phyloP scores from a whole-genome alignment of 495 filamentous ascomycete species.

The Terfezia boudieri region DNA sequence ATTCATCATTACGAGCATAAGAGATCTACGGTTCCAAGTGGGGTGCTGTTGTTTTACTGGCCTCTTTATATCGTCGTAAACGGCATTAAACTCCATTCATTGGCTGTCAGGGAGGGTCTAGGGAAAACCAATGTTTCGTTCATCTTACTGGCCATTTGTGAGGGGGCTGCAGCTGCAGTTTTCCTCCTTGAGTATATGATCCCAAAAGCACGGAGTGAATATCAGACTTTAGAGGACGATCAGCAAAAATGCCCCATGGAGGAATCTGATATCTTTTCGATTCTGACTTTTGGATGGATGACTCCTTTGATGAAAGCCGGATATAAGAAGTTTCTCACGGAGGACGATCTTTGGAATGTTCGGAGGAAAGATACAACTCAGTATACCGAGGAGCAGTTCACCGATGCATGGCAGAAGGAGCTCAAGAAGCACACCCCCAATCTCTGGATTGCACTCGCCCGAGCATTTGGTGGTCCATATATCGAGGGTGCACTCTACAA shows the following conservation, averaged over 20 bases:
- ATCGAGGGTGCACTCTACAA: constrained; percentile 63
- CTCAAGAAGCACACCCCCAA: constrained; percentile 53
- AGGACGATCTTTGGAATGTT: constrained; percentile 93
- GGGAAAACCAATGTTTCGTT: constrained; percentile 49
- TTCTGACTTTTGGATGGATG: constrained; percentile 95
- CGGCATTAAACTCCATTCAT: constrained; percentile 68
- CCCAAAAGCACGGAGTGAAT: constrained; percentile 65
- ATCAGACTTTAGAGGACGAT: constrained; percentile 61
- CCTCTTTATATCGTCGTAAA: constrained; percentile 63
- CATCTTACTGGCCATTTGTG: constrained; percentile 47
- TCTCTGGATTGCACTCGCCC: constrained; percentile 80
- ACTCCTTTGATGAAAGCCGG: constrained; percentile 93
- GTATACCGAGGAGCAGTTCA: constrained; percentile 40
- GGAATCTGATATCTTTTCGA: constrained; percentile 84
- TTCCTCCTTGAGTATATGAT: constrained; percentile 77
- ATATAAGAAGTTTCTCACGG: constrained; percentile 75
- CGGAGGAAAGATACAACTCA: constrained; percentile 58
- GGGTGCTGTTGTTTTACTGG: constrained; percentile 93
- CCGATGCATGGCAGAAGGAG: constrained; percentile 56
- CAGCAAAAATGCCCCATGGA: constrained; percentile 71
- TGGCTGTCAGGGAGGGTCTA: constrained; percentile 55
- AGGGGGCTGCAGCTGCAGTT: constrained; percentile 48
- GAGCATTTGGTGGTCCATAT: constrained; percentile 68
- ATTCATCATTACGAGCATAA: constrained; percentile 87
- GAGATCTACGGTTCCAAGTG: constrained; percentile 72